These are phyloP conservation scores for Butyriboletus loyo DNA, from an alignment of 768 basidiomycete species.

Conservation along the genomic window DNA sequence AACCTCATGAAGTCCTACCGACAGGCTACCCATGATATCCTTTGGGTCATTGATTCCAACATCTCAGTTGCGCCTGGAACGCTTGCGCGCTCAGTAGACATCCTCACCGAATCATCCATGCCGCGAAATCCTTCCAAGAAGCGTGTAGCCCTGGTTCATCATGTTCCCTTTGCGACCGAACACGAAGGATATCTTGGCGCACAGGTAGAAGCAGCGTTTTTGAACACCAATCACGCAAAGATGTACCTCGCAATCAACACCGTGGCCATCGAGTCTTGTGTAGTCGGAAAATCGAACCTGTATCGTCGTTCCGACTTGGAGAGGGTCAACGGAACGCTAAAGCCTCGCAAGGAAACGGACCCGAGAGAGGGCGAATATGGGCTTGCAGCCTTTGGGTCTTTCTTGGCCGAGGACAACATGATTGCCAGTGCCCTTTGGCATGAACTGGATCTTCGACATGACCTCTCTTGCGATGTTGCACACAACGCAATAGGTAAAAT, in stretches of 20 bases:
- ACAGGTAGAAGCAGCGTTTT: constrained; percentile 85
- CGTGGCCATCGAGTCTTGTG: constrained; percentile 87
- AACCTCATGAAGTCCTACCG: constrained; percentile 86
- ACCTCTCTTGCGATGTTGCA: constrained; percentile 87
- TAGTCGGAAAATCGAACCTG: constrained; percentile 94
- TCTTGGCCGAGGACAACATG: constrained; percentile 98
- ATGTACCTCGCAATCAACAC: constrained; percentile 97
- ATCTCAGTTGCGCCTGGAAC: constrained; percentile 75
- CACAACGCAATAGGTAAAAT: constrained; percentile 88
- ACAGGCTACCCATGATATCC: constrained; percentile 78
- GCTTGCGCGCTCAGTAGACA: constrained; percentile 80
- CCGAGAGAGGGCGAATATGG: constrained; percentile 40
- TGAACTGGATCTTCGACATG: constrained; percentile 83
- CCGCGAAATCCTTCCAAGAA: constrained; percentile 34
- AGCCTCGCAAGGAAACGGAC: constrained; percentile 36
- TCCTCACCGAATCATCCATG: constrained; percentile 49
- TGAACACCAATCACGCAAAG: constrained; percentile 97
- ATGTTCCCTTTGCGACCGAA: constrained; percentile 86
- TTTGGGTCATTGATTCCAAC: constrained; percentile 99
- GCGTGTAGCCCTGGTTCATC: constrained; percentile 86
- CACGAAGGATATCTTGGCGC: constrained; percentile 73
- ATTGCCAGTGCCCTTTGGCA: constrained; percentile 93
- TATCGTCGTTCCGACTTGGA: constrained; percentile 90
- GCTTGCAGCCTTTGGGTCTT: constrained; percentile 78
- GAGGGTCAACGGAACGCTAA: constrained; percentile 63